phyloP scores from a whole-genome alignment of 1,284 basidiomycete genomes.

The Trametes versicolor region DNA sequence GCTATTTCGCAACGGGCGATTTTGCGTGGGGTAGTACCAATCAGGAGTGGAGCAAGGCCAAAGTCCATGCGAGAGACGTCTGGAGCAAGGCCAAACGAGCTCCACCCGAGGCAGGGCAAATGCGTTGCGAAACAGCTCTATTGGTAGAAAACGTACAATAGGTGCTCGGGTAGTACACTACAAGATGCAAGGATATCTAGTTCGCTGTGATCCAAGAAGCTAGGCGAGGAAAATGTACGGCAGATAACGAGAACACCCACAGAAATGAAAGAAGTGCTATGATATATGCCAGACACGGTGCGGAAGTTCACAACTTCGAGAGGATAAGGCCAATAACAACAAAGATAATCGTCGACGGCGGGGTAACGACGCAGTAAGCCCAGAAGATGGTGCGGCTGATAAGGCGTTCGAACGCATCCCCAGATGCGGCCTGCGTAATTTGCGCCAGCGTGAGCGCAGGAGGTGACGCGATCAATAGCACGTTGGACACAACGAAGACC shows the following conservation, averaged over 20 bases:
- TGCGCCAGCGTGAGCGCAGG: conserved; percentile 87
- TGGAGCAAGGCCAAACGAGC: neutral
- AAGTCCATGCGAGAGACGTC: too few species aligned
- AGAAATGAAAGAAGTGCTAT: too few species aligned
- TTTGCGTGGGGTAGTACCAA: too few species aligned
- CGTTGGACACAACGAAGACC: conserved; percentile 84
- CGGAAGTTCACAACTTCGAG: conserved; percentile 51
- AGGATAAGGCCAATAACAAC: conserved; percentile 78
- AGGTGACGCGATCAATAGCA: conserved; percentile 80
- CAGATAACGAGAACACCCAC: too few species aligned
- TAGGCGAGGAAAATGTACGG: neutral
- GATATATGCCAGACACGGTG: too few species aligned
- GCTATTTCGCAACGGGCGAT: neutral
- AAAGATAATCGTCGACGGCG: conserved; percentile 79
- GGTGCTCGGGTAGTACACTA: neutral
- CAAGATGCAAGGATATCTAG: neutral
- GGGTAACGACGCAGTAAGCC: conserved; percentile 85
- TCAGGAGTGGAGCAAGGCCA: too few species aligned
- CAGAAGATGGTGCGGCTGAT: conserved; percentile 88
- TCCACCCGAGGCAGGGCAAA: too few species aligned
- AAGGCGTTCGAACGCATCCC: conserved; percentile 90
- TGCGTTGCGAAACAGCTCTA: too few species aligned
- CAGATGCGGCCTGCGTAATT: conserved; percentile 89
- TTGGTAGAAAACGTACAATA: neutral
- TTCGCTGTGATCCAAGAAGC: neutral